Conservation (phyloP, 345 rosid genomes). For the Eucalyptus curtisii region DNA sequence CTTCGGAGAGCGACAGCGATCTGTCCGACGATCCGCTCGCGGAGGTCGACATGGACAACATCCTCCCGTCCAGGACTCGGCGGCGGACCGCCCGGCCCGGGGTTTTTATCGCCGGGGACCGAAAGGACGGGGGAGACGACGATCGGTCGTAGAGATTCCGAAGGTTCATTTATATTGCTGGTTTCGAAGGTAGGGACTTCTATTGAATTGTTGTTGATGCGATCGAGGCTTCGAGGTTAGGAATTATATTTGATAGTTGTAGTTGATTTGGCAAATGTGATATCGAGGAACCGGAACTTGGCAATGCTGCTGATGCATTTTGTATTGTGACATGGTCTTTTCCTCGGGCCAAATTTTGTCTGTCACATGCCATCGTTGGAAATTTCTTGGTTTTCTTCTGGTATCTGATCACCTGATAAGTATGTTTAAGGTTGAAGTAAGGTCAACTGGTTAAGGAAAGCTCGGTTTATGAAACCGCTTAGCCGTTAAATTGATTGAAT, state of each 20-base stretch:
- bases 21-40: conserved; percentile 86
- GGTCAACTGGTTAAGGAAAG: not conserved
- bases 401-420: not conserved
- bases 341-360: not conserved
- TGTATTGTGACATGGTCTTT: not conserved
- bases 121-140: not conserved
- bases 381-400: not conserved
- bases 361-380: not conserved
- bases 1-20: conserved; percentile 43
- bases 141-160: not conserved
- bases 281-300: not conserved
- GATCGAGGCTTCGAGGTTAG: not conserved
- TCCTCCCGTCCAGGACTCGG: conserved; percentile 82
- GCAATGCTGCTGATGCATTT: not conserved
- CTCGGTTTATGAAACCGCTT: not conserved
- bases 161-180: not conserved
- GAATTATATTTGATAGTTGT: not conserved
- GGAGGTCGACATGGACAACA: conserved; percentile 92
- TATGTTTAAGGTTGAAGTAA: not conserved
- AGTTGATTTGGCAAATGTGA: not conserved
- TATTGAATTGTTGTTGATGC: not conserved
- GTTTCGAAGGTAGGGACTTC: not conserved
- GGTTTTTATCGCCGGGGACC: conserved; percentile 26
- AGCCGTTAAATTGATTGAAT: not conserved
- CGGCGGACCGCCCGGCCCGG: conserved; percentile 40